Evolutionary conservation across 2,329 filamentous ascomycete genomes (phyloP), one percentile per base, ranked within the genome.

Genomic region (Botrytis tulipae): DNA sequence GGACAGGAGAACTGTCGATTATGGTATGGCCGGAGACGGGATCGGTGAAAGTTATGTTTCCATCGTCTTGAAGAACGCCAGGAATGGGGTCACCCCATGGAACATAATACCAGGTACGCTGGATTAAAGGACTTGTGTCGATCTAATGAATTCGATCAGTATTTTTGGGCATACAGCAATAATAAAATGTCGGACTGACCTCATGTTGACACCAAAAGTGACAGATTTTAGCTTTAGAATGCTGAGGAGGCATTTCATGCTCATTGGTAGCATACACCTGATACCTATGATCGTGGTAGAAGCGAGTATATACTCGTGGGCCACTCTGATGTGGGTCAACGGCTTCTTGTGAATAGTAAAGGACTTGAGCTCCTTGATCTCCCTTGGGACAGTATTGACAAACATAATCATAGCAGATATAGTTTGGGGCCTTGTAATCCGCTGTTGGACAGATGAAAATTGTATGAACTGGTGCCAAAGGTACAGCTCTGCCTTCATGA

Each of bases 121-220:
- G 65, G 6, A 68, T 42, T 42, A 25, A 10, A 25, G 35, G 48
- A 57, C 65, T 42, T 3, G 16, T 42, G 6, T 57, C 65, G 7
- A 57, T 68, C 65, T 68, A 29, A 68, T 42, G 5, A 40, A 10
- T 16, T 29, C 0, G 32, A 20, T 68, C 12, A 68, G 48, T 25
- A 57, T 29, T 37, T 22, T 20, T 22, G 42, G 9, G n/a, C 6
- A 42, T 20, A 29, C 4, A 5, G 5, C 3, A 42, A 42, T 25
- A 25, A 25, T 20, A 42, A 7, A 1, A 7, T 54, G 12, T 57
- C 25, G 29, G 22, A 42, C 48, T 68, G 14, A 68, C 65, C 29
- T 68, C 35, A 57, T 68, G 65, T 9, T 42, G 35, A 18, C 65
- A 68, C 65, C 48, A 68, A 57, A 68, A 68, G 46, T 37, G 54